phyloP scores from a whole-genome alignment of 352 stramenopile genomes.

The Bremia lactucae region DNA sequence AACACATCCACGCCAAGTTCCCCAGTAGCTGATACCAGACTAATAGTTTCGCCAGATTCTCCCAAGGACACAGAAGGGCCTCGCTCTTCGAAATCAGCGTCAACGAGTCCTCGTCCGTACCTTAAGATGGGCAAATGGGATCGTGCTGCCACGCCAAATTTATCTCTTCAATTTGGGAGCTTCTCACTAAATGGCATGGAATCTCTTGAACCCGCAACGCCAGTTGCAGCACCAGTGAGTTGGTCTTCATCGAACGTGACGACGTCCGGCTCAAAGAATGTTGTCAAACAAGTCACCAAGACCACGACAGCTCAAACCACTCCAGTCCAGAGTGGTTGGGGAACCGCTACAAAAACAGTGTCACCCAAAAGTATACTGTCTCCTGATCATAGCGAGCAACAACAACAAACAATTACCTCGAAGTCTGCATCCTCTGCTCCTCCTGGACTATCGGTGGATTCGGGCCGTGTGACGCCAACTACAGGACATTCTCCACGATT shows the following conservation, averaged over 20 bases:
- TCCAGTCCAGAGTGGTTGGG: constrained; percentile 54
- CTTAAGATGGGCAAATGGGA: constrained; percentile 83
- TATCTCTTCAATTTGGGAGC: constrained; percentile 82
- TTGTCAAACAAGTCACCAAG: constrained; percentile 30
- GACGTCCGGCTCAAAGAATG: constrained; percentile 26
- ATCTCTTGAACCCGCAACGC: constrained; percentile 40
- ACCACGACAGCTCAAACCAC: constrained; percentile 32
- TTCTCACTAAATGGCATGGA: constrained; percentile 74
- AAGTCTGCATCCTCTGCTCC: constrained; percentile 48
- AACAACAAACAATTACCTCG: constrained; percentile 15
- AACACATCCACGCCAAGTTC: constrained; percentile 18
- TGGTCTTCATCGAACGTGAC: constrained; percentile 44
- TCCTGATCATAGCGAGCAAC: constrained; percentile 30
- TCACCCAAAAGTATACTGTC: constrained; percentile 72
- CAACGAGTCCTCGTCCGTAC: constrained; percentile 62
- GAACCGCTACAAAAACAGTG: constrained; percentile 19
- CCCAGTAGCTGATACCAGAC: constrained; percentile 20
- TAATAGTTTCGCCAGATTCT: constrained; percentile 46
- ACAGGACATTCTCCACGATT: constrained; percentile 52
- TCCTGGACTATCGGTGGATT: constrained; percentile 59
- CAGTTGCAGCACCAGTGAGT: constrained; percentile 44
- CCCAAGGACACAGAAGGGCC: constrained; percentile 55
- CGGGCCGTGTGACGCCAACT: constrained; percentile 56
- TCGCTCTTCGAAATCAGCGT: constrained; percentile 20
- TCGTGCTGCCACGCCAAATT: constrained; percentile 44